Base-by-base conservation (phyloP, 2,329 filamentous ascomycete genomes). In the Graphilbum sp. region DNA sequence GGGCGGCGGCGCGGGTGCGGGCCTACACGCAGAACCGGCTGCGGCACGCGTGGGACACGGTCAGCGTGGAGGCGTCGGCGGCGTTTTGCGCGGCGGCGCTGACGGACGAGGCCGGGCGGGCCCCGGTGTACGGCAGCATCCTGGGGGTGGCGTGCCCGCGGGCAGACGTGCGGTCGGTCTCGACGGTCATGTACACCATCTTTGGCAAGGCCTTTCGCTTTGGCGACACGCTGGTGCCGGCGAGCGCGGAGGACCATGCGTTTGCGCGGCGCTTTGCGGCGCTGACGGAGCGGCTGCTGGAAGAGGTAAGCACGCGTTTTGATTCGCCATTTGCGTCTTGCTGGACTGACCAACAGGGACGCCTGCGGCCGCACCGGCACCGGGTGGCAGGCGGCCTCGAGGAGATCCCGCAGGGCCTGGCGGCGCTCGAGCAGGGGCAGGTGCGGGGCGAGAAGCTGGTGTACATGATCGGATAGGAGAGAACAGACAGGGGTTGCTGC, bases 31-130 rank as follows among this genome's bases (percentile, higher is more conserved):
- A 42, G 4, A 55, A 59, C 47, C 40, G 37, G 2, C 54, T 68
- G 1, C 42, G 34, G 1, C 57, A 55, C 36, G 61, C 54, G 2
- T 43, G 67, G 2, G 66, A 69, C 50, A 62, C 58, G 48, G 51
- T 68, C 32, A 45, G 58, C 1, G 47, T 54, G 7, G 39, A 53
- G 0, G 44, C 49, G 9, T 54, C 56, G 0, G 60, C 53, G 32
- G 34, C 45, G 31, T 42, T 58, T 20, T 64, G 62, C 21, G 58
- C 51, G 13, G 32, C 35, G 9, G 35, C 39, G 3, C 27, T 41
- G 3, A 42, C 36, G 24, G 25, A 37, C 2, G 19, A 40, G n/a
- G 9, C 23, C 12, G 4, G 32, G 16, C 8, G 10, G 3, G 25
- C n/a, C 13, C 34, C 34, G 4, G 23, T 17, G 11, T 42, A 42